Evolutionary conservation across 225 moss, liverwort and hornwort genomes (phyloP).

Genomic region (Antitrichia curtipendula): DNA sequence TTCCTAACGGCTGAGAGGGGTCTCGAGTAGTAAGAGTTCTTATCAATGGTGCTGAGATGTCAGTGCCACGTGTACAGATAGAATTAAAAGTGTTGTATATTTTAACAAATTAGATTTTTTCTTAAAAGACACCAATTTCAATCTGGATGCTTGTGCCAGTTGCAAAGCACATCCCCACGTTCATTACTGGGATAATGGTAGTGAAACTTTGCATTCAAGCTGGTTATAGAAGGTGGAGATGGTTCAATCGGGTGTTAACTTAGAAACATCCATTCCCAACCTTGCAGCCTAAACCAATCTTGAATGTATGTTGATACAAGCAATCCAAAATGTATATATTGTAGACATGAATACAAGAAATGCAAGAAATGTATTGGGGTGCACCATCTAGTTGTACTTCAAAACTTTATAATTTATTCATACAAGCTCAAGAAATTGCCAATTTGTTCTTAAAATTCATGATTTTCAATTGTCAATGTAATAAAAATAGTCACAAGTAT

Average conservation of each 20-base stretch:
- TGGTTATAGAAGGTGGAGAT: not conserved
- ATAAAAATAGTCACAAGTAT: not conserved
- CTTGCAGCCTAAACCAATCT: not conserved
- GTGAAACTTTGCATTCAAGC: not conserved
- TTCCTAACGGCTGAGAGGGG: not conserved
- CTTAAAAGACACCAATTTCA: not conserved
- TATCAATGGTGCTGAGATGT: not conserved
- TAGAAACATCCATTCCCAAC: not conserved
- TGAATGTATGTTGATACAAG: not conserved
- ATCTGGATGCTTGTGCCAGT: not conserved
- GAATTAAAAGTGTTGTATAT: not conserved
- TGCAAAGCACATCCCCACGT: too few species aligned
- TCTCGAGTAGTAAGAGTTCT: not conserved
- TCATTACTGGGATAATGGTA: too few species aligned
- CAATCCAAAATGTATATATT: not conserved
- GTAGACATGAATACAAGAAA: too few species aligned
- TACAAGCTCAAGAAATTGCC: not conserved
- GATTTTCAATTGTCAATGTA: not conserved
- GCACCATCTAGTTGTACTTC: not conserved
- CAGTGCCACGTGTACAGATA: not conserved
- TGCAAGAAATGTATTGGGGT: fast-evolving
- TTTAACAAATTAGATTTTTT: not conserved
- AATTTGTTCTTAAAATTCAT: not conserved
- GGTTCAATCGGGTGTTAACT: not conserved
- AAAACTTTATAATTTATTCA: too few species aligned